phyloP scores from a whole-genome alignment of 2,329 filamentous ascomycete species.

The Clonostachys rosea region DNA sequence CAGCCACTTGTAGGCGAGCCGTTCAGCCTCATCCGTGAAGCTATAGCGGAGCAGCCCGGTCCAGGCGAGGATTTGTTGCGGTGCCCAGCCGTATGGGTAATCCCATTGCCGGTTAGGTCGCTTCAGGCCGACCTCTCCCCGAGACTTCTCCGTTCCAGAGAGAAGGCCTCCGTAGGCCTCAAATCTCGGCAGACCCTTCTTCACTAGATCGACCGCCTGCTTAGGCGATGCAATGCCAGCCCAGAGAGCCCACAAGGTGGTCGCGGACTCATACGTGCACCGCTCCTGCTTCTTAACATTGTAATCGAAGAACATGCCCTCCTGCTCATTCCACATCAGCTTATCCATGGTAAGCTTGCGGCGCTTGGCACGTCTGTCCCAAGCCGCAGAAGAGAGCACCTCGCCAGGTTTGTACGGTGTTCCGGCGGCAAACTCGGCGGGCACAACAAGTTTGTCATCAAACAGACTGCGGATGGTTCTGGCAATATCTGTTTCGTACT shows the following conservation, averaged over 20 bases:
- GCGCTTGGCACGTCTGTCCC: slow-evolving; percentile 84
- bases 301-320: slow-evolving; percentile 98
- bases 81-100: slow-evolving; percentile 96
- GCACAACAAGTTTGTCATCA: slow-evolving; percentile 75
- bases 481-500: slow-evolving; percentile 93
- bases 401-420: slow-evolving; percentile 59
- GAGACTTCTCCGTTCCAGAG: slow-evolving; percentile 84
- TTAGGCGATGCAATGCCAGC: slow-evolving; percentile 80
- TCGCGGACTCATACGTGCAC: slow-evolving; percentile 82
- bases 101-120: slow-evolving; percentile 97
- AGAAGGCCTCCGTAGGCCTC: slow-evolving; percentile 85
- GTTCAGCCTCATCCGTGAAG: slow-evolving; percentile 83
- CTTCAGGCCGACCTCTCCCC: slow-evolving; percentile 72
- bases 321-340: slow-evolving; percentile 86
- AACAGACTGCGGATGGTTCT: slow-evolving; percentile 82
- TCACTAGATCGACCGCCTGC: slow-evolving; percentile 81
- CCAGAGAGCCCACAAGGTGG: slow-evolving; percentile 98
- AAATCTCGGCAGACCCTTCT: slow-evolving; percentile 77
- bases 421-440: slow-evolving; percentile 72
- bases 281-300: slow-evolving; percentile 78
- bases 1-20: slow-evolving; percentile 91
- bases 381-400: slow-evolving; percentile 76
- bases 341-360: slow-evolving; percentile 86
- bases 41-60: slow-evolving; percentile 87
- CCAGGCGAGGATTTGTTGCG: slow-evolving; percentile 98